phyloP scores from a whole-genome alignment of 2,329 filamentous ascomycete genomes.

The Moelleriella libera region DNA sequence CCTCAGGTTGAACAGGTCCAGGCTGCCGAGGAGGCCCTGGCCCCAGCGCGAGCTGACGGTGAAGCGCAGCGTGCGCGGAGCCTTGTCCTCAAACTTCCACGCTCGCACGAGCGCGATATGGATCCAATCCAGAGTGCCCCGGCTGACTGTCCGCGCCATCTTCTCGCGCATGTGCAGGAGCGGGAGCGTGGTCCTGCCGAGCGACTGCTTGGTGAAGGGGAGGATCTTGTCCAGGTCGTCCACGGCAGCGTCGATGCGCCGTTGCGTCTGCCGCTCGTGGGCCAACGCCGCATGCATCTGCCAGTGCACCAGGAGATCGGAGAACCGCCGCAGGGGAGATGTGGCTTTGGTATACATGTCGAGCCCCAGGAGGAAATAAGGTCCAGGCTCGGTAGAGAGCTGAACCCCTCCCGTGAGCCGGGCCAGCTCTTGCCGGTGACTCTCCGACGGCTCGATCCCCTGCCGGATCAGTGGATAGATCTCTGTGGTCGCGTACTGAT shows the following conservation, averaged over 20 bases:
- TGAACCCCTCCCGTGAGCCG: conserved; percentile 31
- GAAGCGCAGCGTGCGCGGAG: conserved; percentile 35
- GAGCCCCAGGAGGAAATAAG: conserved; percentile 42
- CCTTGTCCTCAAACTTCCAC: conserved; percentile 37
- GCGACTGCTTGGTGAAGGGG: conserved; percentile 26
- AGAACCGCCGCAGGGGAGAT: conserved; percentile 50
- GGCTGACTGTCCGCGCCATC: conserved; percentile 28
- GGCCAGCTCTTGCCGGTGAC: conserved; percentile 14
- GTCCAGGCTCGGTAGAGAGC: conserved; percentile 35
- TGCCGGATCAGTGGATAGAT: conserved; percentile 18
- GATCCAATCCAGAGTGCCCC: conserved; percentile 37
- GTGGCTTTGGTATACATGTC: conserved; percentile 50
- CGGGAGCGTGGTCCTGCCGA: conserved; percentile 29
- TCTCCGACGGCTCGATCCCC: conserved; percentile 17
- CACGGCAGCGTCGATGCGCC: conserved; percentile 10
- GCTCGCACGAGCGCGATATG: conserved; percentile 46
- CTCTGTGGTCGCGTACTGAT: conserved; percentile 20
- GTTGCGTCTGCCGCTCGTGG: conserved; percentile 22
- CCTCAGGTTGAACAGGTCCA: conserved; percentile 35
- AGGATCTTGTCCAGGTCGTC: conserved; percentile 23
- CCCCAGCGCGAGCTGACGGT: conserved; percentile 24
- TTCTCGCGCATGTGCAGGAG: conserved; percentile 38
- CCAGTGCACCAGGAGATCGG: conserved; percentile 51
- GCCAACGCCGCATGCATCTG: conserved; percentile 47
- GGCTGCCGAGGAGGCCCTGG: conserved; percentile 22